phyloP scores from a whole-genome alignment of 2,329 filamentous ascomycete species.

The Aspergillus versicolor region DNA sequence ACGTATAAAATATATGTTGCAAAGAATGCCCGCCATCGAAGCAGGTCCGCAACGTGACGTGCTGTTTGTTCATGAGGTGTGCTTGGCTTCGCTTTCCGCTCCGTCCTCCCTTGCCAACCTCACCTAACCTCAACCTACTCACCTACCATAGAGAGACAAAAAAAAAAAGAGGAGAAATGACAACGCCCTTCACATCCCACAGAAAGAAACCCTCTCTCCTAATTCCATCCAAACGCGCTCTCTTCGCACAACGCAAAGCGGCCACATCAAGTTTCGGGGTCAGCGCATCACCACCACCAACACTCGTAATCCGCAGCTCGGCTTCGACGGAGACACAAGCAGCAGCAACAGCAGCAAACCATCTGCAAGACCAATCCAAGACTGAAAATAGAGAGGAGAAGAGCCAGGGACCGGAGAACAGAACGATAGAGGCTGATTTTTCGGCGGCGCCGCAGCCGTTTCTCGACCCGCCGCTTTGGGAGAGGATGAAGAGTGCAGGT shows the following conservation, averaged over 20 bases:
- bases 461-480: slow-evolving; percentile 36
- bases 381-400: not conserved
- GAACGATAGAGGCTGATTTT: slow-evolving; percentile 22
- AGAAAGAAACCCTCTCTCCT: slow-evolving; percentile 16
- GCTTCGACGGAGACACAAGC: not conserved
- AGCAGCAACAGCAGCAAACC: too few species aligned
- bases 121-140: too few species aligned
- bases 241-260: slow-evolving; percentile 5
- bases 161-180: too few species aligned
- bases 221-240: slow-evolving; percentile 28
- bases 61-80: too few species aligned
- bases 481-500: slow-evolving; percentile 21
- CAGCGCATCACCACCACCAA: not conserved
- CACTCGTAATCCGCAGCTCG: not conserved
- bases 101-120: too few species aligned
- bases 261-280: not conserved
- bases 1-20: too few species aligned
- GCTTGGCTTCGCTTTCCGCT: too few species aligned
- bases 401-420: not conserved
- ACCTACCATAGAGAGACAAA: too few species aligned
- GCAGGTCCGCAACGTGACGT: too few species aligned
- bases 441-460: slow-evolving; percentile 38
- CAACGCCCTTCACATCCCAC: slow-evolving; percentile 5
- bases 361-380: not conserved
- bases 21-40: too few species aligned